These are phyloP conservation scores for Jamesozyma spencerorum DNA, from an alignment of 805 yeast species.

Conservation along the genomic window DNA sequence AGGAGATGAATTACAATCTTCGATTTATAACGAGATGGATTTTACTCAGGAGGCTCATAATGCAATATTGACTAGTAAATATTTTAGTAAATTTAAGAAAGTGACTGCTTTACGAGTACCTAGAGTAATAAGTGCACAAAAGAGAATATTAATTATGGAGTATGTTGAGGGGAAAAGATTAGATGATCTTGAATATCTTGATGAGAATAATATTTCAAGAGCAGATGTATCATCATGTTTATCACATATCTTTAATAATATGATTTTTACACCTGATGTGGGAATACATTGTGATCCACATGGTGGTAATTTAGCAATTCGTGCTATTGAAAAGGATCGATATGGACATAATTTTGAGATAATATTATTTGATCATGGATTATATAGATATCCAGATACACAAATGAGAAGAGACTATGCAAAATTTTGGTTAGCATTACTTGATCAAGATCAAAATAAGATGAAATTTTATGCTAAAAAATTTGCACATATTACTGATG, in stretches of 20 bases:
- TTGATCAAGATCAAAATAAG: slow-evolving; percentile 54
- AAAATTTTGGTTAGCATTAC: slow-evolving; percentile 81
- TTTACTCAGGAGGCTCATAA: slow-evolving; percentile 81
- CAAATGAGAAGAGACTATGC: slow-evolving; percentile 76
- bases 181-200: slow-evolving; percentile 63
- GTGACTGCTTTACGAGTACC: slow-evolving; percentile 80
- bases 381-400: slow-evolving; percentile 75
- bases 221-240: slow-evolving; percentile 76
- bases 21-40: slow-evolving; percentile 86
- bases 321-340: slow-evolving; percentile 26
- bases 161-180: slow-evolving; percentile 72
- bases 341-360: slow-evolving; percentile 77
- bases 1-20: slow-evolving; percentile 82
- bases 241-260: slow-evolving; percentile 82
- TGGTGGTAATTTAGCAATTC: slow-evolving; percentile 89
- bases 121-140: slow-evolving; percentile 50
- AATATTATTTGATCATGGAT: slow-evolving; percentile 87
- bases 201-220: slow-evolving; percentile 54
- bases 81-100: slow-evolving; percentile 46
- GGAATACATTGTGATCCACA: slow-evolving; percentile 97
- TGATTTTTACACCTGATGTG: slow-evolving; percentile 90
- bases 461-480: slow-evolving; percentile 69
- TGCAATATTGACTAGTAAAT: slow-evolving; percentile 57
- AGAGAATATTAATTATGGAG: slow-evolving; percentile 81
- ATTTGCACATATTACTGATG: slow-evolving; percentile 71